A percentile compares a stretch with the other conserved stretches of the same genome.
These are phyloP conservation scores for Pisolithus sp. DNA, from an alignment of 768 basidiomycete species.

Conservation along the genomic window DNA sequence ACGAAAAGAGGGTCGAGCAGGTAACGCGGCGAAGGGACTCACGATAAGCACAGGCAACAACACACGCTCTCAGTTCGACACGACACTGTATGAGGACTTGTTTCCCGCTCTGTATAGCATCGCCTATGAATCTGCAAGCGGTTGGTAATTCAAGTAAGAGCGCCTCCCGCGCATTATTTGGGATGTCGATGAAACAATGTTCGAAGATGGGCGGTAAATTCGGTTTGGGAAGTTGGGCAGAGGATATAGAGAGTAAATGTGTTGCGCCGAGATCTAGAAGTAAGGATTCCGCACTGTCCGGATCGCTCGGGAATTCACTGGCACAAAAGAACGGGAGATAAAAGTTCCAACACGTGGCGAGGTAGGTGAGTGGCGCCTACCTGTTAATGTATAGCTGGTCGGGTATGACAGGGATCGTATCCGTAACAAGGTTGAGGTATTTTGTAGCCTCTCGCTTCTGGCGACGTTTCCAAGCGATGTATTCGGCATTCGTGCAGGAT, in stretches of 20 bases:
- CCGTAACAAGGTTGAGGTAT: constrained; percentile 46
- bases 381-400: constrained; percentile 48
- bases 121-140: constrained; percentile 40
- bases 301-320: constrained; percentile 54
- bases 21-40: constrained; percentile 13
- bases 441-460: constrained; percentile 46
- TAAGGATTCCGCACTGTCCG: constrained; percentile 42
- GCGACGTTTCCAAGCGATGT: constrained; percentile 53
- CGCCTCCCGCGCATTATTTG: constrained; percentile 32
- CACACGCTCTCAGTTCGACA: constrained; percentile 49
- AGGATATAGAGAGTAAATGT: constrained; percentile 49
- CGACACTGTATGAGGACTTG: constrained; percentile 49
- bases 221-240: constrained; percentile 37
- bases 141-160: constrained; percentile 42
- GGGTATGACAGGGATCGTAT: constrained; percentile 47
- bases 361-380: constrained; percentile 17
- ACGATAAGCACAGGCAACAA: constrained; percentile 49
- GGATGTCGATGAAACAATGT: constrained; percentile 39
- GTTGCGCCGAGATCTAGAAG: constrained; percentile 47
- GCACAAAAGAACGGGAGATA: background rate
- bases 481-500: constrained; percentile 35
- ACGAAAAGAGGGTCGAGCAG: background rate
- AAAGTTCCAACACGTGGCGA: background rate
- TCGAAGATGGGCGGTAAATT: constrained; percentile 26
- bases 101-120: constrained; percentile 35